Base-by-base conservation (phyloP, 192 early-diverging fungal genomes). In the Backusella liffmaniae region DNA sequence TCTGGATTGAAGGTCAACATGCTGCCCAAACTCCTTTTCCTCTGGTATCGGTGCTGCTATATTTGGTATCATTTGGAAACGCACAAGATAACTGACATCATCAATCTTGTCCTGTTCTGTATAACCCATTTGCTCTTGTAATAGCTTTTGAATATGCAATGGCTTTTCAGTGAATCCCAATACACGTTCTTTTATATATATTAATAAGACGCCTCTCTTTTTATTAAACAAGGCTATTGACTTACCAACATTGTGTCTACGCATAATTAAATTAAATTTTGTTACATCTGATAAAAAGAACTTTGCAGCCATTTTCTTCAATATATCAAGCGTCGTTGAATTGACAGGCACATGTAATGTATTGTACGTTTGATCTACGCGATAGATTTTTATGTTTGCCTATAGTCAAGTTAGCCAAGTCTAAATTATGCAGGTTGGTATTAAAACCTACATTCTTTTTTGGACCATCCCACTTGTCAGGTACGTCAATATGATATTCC, bases 91-190 rank as follows among this genome's bases (percentile, higher is more conserved):
- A 67, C 91, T 92, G 41, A 94, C 79, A 35, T 92, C 85, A 44
- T 94, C 92, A n/a, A 95, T 87, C 76, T 88, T 90, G 79, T 97
- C 94, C 34, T 87, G 81, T 41, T 87, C 88, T 7, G 87, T 86
- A 73, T 97, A 97, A 9, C 95, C 95, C 81, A 93, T 89, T 80
- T 93, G 91, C 78, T 94, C 86, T 66, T 95, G 77, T 26, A 89
- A 83, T 73, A 82, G 84, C 42, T 91, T 90, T 56, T 95, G 90
- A 26, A 97, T 88, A 35, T 90, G 84, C 4, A 92, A 86, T 26
- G 95, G 95, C 7, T 88, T 85, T 80, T 97, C 95, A 62, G 84
- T 84, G 0, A 88, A 74, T n/a, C 77, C 79, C 53, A 97, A 81
- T 13, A 90, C 87, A 70, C 95, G 92, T 73, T 95, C 95, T 89